Evolutionary conservation across 2,329 filamentous ascomycete species (phyloP).

Genomic region (Aspergillus awamori): DNA sequence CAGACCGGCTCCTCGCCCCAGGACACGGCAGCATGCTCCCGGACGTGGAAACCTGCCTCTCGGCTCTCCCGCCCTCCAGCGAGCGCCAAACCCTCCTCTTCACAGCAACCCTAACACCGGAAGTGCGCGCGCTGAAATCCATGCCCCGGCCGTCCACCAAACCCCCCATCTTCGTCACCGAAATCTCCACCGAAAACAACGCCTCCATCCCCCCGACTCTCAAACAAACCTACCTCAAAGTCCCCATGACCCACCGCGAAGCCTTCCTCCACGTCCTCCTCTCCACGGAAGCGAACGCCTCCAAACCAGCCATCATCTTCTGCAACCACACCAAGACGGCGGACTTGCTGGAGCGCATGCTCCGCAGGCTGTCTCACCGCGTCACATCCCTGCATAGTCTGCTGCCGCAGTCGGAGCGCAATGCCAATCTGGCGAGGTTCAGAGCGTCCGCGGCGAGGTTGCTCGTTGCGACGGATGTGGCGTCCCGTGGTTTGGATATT

Average conservation of each 20-base stretch:
- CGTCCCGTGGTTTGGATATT: constrained; percentile 91
- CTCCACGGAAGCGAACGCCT: constrained; percentile 71
- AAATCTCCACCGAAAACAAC: constrained; percentile 71
- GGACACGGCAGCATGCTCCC: constrained; percentile 86
- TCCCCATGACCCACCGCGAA: constrained; percentile 89
- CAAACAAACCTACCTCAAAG: constrained; percentile 80
- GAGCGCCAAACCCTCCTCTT: constrained; percentile 93
- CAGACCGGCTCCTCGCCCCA: constrained; percentile 79
- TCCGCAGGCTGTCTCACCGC: constrained; percentile 82
- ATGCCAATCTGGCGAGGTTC: constrained; percentile 87
- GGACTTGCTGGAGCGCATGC: constrained; percentile 82
- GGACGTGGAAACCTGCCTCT: constrained; percentile 86
- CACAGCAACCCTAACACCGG: constrained; percentile 91
- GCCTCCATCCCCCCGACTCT: constrained; percentile 79
- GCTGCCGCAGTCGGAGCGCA: constrained; percentile 80
- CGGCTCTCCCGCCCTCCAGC: constrained; percentile 73
- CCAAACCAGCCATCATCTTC: constrained; percentile 86
- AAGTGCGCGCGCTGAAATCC: constrained; percentile 83
- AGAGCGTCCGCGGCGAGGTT: constrained; percentile 85
- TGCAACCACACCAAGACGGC: constrained; percentile 90
- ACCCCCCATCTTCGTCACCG: constrained; percentile 81
- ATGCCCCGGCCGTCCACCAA: constrained; percentile 70
- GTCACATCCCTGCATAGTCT: constrained; percentile 90
- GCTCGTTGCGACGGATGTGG: constrained; percentile 92
- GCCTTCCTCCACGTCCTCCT: constrained; percentile 92